These are phyloP conservation scores for Dryadomyces quercivorus DNA, from an alignment of 2,329 filamentous ascomycete genomes.

Conservation along the genomic window DNA sequence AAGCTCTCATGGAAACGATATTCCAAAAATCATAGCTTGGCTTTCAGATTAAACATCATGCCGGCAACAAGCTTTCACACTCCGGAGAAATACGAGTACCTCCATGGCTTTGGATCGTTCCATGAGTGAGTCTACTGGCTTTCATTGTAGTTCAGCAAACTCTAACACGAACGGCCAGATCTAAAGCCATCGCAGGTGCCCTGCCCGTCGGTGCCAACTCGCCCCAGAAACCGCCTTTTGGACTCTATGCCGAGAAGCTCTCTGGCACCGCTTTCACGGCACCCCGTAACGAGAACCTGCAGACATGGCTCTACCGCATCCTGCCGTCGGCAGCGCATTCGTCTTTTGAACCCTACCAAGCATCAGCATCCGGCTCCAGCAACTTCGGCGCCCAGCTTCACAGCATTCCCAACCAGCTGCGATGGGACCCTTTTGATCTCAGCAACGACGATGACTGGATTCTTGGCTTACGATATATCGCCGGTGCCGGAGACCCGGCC, in stretches of 20 bases:
- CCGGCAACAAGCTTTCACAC: slow-evolving; percentile 35
- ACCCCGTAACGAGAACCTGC: slow-evolving; percentile 53
- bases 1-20: too few species aligned
- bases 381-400: slow-evolving; percentile 36
- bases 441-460: slow-evolving; percentile 42
- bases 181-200: slow-evolving; percentile 62
- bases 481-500: slow-evolving; percentile 66
- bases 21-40: too few species aligned
- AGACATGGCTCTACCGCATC: slow-evolving; percentile 61
- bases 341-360: not conserved
- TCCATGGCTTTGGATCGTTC: slow-evolving; percentile 65
- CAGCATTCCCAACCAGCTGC: slow-evolving; percentile 67
- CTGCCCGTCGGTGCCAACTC: slow-evolving; percentile 67
- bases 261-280: slow-evolving; percentile 62
- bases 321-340: slow-evolving; percentile 50
- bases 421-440: slow-evolving; percentile 65
- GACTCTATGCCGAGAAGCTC: slow-evolving; percentile 71
- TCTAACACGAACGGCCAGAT: slow-evolving; percentile 29
- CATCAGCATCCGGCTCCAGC: not conserved
- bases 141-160: too few species aligned
- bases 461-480: slow-evolving; percentile 52
- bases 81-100: slow-evolving; percentile 55
- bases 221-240: slow-evolving; percentile 65
- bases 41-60: too few species aligned
- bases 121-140: slow-evolving; percentile 59